Evolutionary conservation across 257 asterid species (phyloP).

Genomic region (Parsonsia alboflavescens): DNA sequence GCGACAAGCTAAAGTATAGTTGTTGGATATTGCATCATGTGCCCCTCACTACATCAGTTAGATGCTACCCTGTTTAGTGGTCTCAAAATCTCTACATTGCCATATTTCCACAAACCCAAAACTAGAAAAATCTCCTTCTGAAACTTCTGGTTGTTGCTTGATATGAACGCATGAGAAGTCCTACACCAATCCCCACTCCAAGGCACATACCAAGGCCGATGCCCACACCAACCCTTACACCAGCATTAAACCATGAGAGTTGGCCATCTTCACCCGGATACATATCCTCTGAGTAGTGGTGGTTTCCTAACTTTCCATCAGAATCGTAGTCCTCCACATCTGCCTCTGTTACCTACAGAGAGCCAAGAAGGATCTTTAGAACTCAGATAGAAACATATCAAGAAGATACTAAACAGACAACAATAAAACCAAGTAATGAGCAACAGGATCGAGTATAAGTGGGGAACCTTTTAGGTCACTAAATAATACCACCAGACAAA

Average conservation of each 20-base stretch:
- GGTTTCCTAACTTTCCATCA: constrained; percentile 24
- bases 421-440: neutral
- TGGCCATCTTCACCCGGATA: constrained; percentile 35
- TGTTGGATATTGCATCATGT: neutral
- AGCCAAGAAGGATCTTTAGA: neutral
- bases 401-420: neutral
- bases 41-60: neutral
- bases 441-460: neutral
- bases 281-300: constrained; percentile 33
- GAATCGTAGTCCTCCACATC: constrained; percentile 25
- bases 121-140: constrained; percentile 34
- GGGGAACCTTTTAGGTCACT: neutral
- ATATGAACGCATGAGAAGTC: constrained; percentile 39
- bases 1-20: neutral
- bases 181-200: constrained; percentile 41
- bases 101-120: neutral
- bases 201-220: constrained; percentile 45
- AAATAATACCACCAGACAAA: neutral
- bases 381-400: neutral
- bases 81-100: constrained; percentile 1
- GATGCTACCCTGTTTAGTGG: neutral
- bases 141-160: constrained; percentile 36
- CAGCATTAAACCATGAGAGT: constrained; percentile 38
- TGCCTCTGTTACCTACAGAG: constrained; percentile 28
- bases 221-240: constrained; percentile 46